Base-by-base conservation (phyloP, 2,329 filamentous ascomycete species). In the Ophiostoma pallidulum region DNA sequence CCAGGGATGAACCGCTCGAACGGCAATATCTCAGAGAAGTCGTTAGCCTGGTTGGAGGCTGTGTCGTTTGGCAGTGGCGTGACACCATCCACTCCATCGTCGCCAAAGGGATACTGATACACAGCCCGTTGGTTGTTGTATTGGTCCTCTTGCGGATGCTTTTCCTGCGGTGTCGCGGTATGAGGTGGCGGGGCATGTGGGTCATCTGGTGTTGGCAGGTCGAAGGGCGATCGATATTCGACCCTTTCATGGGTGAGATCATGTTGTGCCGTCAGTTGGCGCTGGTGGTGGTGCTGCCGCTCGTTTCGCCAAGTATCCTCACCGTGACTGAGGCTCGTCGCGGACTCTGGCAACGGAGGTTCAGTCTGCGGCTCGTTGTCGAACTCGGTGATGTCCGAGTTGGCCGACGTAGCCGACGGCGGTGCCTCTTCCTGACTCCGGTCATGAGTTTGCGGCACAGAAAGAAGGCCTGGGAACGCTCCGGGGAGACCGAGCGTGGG, bases 281-380 rank as follows among this genome's bases (percentile, higher is more conserved):
- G n/a, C n/a, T n/a, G 13, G 4, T 20, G 8, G 18, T 48, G 46
- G 8, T 28, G 7, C 19, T 35, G 35, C 16, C 19, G 14, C 20
- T 41, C 37, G 12, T 35, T 13, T 19, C 41, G 33, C 28, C 33
- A 41, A 5, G 37, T 10, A 3, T 41, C 24, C n/a, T 26, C 41
- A 9, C n/a, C 24, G 13, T 16, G 28, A n/a, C 26, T 41, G 3
- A 28, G 29, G 22, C 18, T 28, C 8, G 36, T 20, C 3, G 39
- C 26, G 2, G 38, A 20, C 5, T 44, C 46, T 1, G 64, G 66
- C 14, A 67, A 56, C 1, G 71, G 66, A 1, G 73, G 65, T 39
- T 80, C 75, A 2, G 73, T 77, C 59, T 88, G 84, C 19, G 80
- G 73, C 55, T 88, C 84, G n/a, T 71, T 73, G 54, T 89, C 85